Evolutionary conservation across 2,329 filamentous ascomycete species (phyloP), one percentile per base, ranked within the genome.

Genomic region (Akanthomyces uredinophilus): DNA sequence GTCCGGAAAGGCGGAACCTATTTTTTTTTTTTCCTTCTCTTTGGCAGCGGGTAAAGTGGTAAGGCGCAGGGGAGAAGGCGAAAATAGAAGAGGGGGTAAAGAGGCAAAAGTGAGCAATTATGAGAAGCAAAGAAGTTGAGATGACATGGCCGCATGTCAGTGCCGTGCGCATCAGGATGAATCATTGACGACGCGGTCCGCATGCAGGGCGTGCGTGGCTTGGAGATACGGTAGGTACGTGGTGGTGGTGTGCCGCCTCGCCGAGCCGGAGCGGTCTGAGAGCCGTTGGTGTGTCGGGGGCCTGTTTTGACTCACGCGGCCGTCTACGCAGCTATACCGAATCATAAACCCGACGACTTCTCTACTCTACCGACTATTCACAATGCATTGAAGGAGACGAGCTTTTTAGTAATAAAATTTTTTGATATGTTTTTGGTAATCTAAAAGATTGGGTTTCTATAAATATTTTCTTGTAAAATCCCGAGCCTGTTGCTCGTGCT

Each of bases 181-280:
- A 47, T 58, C 55, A 49, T 37, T 43, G 43, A 55, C 46, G 35
- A 29, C 27, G n/a, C 32, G 10, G 5, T 18, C 32, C n/a, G 35
- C 32, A 22, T 24, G 51, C 35, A 39, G 51, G 35, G 51, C 51
- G 51, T 39, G 14, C 27, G 51, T 22, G 35, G 35, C 14, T 35
- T 35, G 32, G 32, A 11, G 32, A 8, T 35, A 6, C 4, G 27
- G n/a, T n/a, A n/a, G 1, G 27, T 29, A 29, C 4, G 2, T 29
- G 27, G 27, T 29, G 27, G 32, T 35, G 32, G 32, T 35, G 32
- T 35, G n/a, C 7, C 18, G 14, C 5, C 22, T 14, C 27, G 22
- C 43, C 54, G 54, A 46, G 18, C 54, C 54, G 29, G 53, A 39
- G 52, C 52, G 39, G 54, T 57, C 54, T 57, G 54, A 47, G 53